Conservation (phyloP, 2,329 filamentous ascomycete species). For the Graphilbum ipis-grandicollis region DNA sequence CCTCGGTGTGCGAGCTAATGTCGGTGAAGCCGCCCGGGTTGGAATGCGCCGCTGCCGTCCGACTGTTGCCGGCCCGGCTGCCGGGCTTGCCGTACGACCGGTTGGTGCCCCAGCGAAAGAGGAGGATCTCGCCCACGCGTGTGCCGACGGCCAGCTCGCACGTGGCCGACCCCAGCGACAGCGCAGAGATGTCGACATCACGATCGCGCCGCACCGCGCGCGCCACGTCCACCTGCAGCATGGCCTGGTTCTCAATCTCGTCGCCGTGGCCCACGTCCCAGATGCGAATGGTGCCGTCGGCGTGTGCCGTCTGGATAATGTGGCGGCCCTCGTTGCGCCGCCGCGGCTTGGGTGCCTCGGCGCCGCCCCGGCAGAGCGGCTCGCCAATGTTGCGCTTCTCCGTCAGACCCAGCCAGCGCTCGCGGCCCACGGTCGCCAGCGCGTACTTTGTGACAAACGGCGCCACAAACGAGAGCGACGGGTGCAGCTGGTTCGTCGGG, state of each 20-base stretch:
- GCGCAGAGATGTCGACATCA: conserved; percentile 58
- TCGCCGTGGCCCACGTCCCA: conserved; percentile 90
- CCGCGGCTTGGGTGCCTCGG: conserved; percentile 48
- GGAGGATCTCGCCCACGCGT: conserved; percentile 62
- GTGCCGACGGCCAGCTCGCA: conserved; percentile 77
- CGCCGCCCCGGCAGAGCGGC: conserved; percentile 61
- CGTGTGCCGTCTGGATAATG: conserved; percentile 72
- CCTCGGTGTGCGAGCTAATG: conserved; percentile 56
- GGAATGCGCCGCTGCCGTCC: conserved; percentile 22
- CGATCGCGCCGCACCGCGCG: conserved; percentile 53
- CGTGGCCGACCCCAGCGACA: conserved; percentile 64
- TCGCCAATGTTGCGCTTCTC: conserved; percentile 70
- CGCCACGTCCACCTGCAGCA: conserved; percentile 75
- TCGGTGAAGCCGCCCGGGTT: conserved; percentile 57
- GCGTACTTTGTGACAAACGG: conserved; percentile 65
- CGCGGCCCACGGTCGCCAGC: conserved; percentile 58
- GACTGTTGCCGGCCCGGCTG: conserved; percentile 10
- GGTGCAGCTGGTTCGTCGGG: conserved; percentile 82
- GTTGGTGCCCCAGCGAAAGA: conserved; percentile 83
- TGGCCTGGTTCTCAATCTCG: conserved; percentile 71
- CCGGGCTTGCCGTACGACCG: conserved; percentile 49
- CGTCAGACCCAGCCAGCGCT: conserved; percentile 77
- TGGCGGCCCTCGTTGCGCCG: conserved; percentile 71
- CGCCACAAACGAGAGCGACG: conserved; percentile 74
- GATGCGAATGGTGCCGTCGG: conserved; percentile 75